phyloP scores from a whole-genome alignment of 331 rosid species.

The Erythrophleum ivorense region DNA sequence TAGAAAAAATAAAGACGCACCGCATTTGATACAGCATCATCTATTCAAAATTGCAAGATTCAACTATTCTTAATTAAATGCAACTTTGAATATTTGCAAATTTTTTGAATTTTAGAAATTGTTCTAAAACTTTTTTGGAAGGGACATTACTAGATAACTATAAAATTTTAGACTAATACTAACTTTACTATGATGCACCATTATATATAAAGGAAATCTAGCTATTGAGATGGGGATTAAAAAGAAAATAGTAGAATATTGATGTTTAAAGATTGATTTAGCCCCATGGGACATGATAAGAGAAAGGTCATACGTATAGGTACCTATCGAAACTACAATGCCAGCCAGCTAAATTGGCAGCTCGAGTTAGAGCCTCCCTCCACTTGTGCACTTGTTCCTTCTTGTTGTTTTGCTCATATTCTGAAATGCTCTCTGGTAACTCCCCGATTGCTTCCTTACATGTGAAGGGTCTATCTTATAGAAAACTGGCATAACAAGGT shows the following conservation, averaged over 20 bases:
- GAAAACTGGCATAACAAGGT: neutral
- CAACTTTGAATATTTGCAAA: neutral
- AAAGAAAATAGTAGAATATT: neutral
- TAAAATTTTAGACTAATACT: neutral
- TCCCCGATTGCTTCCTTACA: neutral
- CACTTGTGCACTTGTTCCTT: neutral
- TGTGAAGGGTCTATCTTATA: neutral
- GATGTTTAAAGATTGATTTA: neutral
- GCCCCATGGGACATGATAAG: neutral
- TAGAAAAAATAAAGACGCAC: neutral
- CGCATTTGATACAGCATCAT: neutral
- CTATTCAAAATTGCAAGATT: neutral
- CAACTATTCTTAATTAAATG: neutral
- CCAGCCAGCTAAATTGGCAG: neutral
- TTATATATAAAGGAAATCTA: neutral
- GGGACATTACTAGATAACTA: neutral
- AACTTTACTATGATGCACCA: neutral
- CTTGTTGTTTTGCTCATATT: neutral
- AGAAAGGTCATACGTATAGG: neutral
- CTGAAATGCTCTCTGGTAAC: neutral
- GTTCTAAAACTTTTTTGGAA: neutral
- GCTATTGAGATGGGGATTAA: neutral
- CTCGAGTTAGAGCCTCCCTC: neutral
- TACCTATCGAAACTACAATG: neutral
- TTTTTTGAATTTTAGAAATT: neutral